phyloP scores from a whole-genome alignment of 805 yeast species.

The Huiozyma naganishii region DNA sequence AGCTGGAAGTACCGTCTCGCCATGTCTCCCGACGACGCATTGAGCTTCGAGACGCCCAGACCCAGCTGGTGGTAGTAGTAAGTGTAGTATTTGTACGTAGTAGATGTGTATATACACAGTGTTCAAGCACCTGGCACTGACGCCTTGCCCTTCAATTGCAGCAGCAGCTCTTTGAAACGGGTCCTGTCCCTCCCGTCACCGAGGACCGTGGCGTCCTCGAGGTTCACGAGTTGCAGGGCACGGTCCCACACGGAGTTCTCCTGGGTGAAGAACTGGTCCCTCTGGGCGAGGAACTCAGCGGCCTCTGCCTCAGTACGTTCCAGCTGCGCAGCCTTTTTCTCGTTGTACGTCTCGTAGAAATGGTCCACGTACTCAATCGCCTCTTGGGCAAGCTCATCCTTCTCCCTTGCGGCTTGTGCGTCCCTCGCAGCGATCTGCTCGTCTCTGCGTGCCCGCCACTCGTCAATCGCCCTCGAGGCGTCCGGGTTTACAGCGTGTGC shows the following conservation, averaged over 20 bases:
- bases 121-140: slow-evolving; percentile 65
- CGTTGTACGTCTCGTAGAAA: slow-evolving; percentile 83
- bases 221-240: slow-evolving; percentile 40
- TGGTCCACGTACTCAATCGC: slow-evolving; percentile 83
- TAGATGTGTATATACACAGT: background rate
- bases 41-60: slow-evolving; percentile 25
- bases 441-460: slow-evolving; percentile 77
- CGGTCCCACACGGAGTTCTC: slow-evolving; percentile 64
- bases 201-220: slow-evolving; percentile 34
- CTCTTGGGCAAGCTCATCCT: slow-evolving; percentile 54
- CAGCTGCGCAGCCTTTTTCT: slow-evolving; percentile 62
- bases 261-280: slow-evolving; percentile 68
- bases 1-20: slow-evolving; percentile 27
- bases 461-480: slow-evolving; percentile 34
- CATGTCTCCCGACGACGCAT: background rate
- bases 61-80: slow-evolving; percentile 35
- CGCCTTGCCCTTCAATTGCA: slow-evolving; percentile 55
- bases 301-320: slow-evolving; percentile 58
- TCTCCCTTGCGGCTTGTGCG: slow-evolving; percentile 50
- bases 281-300: slow-evolving; percentile 55
- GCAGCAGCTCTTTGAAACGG: slow-evolving; percentile 55
- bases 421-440: slow-evolving; percentile 76
- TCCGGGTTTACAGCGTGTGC: slow-evolving; percentile 26
- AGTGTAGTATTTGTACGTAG: background rate
- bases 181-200: slow-evolving; percentile 50